phyloP scores from a whole-genome alignment of 495 filamentous ascomycete species.

The Aspergillus egyptiacus region DNA sequence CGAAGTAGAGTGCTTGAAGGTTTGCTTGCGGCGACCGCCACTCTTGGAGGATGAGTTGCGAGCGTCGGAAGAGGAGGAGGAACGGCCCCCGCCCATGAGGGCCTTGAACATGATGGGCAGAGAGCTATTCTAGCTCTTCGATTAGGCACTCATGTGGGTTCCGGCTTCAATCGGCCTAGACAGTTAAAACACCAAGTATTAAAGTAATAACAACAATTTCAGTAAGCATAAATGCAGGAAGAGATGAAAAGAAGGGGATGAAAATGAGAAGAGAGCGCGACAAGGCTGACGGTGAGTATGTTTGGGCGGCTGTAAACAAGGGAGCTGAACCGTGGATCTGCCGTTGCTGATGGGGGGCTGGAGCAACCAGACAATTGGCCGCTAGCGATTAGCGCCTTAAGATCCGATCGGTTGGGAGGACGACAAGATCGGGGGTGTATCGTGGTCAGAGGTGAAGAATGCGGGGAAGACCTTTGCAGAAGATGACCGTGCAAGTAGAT shows the following conservation, averaged over 20 bases:
- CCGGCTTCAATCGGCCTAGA: conserved; percentile 16
- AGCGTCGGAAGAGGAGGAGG: conserved; percentile 33
- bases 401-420: neutral
- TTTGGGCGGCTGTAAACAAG: conserved; percentile 15
- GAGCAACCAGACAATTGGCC: conserved; percentile 32
- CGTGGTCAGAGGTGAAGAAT: conserved; percentile 2
- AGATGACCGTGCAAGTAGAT: neutral
- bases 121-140: conserved; percentile 20
- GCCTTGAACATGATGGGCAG: conserved; percentile 44
- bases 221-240: conserved; percentile 9
- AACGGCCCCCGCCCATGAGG: conserved; percentile 40
- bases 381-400: conserved; percentile 22
- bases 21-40: conserved; percentile 29
- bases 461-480: conserved; percentile 6
- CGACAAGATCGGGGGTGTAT: neutral
- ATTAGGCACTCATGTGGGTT: conserved; percentile 31
- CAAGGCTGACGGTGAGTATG: conserved; percentile 7
- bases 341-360: conserved; percentile 13
- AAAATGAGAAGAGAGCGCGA: neutral
- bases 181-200: neutral
- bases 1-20: conserved; percentile 25
- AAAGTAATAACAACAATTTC: conserved; percentile 1
- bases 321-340: conserved; percentile 42
- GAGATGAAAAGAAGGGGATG: conserved; percentile 1
- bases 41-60: conserved; percentile 34